These are phyloP conservation scores for Naganishia onofrii DNA, from an alignment of 768 basidiomycete species.

Conservation along the genomic window DNA sequence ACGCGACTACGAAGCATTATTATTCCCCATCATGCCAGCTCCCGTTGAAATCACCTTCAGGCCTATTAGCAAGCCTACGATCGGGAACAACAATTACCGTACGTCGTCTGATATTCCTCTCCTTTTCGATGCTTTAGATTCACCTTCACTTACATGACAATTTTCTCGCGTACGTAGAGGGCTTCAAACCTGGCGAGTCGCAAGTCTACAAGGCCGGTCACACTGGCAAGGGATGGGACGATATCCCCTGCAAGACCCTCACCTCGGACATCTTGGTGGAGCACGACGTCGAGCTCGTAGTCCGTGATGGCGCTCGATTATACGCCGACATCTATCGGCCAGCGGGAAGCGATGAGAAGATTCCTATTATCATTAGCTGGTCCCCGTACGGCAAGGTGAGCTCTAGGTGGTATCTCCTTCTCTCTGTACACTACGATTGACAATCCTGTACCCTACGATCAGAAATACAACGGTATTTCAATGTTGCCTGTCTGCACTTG, in stretches of 20 bases:
- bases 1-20: neutral
- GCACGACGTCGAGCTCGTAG: conserved; percentile 7
- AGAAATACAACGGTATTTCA: neutral
- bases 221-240: conserved; percentile 10
- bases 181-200: conserved; percentile 1
- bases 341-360: neutral
- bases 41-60: conserved; percentile 10
- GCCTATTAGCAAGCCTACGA: conserved; percentile 6
- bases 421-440: no score
- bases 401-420: no score
- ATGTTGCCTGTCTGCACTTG: neutral
- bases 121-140: neutral
- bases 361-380: conserved; percentile 3
- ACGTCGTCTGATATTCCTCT: neutral
- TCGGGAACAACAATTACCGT: conserved; percentile 18
- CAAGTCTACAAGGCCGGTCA: conserved; percentile 10
- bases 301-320: conserved; percentile 3
- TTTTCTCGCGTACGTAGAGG: no score
- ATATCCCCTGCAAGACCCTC: conserved; percentile 7
- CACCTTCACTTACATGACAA: no score
- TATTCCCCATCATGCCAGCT: conserved; percentile 2
- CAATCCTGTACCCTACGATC: no score
- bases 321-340: conserved; percentile 16
- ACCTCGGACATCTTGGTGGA: conserved; percentile 11
- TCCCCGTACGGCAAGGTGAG: conserved; percentile 6